phyloP scores from a whole-genome alignment of 75 land plant species.

The Gnetum montanum region DNA sequence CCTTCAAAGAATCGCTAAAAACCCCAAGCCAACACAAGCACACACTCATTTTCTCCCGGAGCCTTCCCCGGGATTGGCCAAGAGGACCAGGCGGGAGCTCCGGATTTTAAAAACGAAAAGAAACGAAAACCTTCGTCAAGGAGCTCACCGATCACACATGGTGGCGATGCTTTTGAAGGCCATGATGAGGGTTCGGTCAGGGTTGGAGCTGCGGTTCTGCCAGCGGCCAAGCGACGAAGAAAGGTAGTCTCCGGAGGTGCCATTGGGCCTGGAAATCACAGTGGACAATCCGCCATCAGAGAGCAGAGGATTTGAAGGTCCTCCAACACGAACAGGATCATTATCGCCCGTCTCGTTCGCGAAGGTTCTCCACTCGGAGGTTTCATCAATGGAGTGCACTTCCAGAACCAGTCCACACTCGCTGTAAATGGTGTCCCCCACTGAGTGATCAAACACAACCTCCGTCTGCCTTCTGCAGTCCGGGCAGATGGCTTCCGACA shows the following conservation, averaged over 20 bases:
- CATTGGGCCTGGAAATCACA: slow-evolving; percentile 27
- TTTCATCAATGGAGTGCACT: slow-evolving; percentile 87
- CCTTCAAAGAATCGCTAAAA: too few species aligned
- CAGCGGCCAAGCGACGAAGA: slow-evolving; percentile 23
- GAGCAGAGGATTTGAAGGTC: slow-evolving; percentile 37
- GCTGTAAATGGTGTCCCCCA: slow-evolving; percentile 82
- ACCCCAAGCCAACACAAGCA: too few species aligned
- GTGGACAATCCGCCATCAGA: slow-evolving; percentile 43
- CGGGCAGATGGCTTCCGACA: too few species aligned
- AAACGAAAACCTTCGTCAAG: too few species aligned
- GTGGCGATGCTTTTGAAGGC: slow-evolving; percentile 33
- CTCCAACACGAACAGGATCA: slow-evolving; percentile 38
- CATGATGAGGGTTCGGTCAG: slow-evolving; percentile 28
- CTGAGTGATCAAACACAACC: slow-evolving; percentile 86
- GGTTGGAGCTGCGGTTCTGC: slow-evolving; percentile 34
- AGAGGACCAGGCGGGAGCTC: too few species aligned
- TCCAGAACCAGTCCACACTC: slow-evolving; percentile 94
- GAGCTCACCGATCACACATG: slow-evolving; percentile 42
- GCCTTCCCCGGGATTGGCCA: too few species aligned
- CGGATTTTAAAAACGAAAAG: too few species aligned
- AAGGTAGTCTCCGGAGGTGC: slow-evolving; percentile 26
- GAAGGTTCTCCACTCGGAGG: slow-evolving; percentile 83
- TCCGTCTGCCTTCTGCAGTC: slow-evolving; percentile 79
- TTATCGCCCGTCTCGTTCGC: slow-evolving; percentile 22
- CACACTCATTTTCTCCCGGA: too few species aligned